Conservation (phyloP, 192 early-diverging fungal species). For the Gaertneriomyces sp. region DNA sequence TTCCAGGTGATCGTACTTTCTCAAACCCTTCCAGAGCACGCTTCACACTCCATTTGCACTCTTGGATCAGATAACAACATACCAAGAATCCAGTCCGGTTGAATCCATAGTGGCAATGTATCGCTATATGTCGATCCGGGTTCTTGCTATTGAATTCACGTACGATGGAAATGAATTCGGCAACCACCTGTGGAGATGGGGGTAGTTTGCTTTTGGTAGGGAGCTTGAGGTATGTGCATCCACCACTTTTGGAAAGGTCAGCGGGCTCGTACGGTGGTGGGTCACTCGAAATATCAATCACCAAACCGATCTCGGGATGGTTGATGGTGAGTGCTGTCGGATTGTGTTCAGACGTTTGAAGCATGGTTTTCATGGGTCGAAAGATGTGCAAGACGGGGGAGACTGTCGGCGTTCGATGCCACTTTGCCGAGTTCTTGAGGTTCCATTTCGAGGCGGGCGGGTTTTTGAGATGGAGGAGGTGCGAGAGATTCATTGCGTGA, state of each 20-base stretch:
- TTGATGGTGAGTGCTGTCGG: conserved; percentile 5
- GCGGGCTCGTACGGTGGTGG: conserved; percentile 19
- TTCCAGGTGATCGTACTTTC: conserved; percentile 28
- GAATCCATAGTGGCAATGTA: conserved; percentile 33
- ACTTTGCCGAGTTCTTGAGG: conserved; percentile 28
- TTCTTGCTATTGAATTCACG: conserved; percentile 19
- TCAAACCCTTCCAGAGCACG: conserved; percentile 19
- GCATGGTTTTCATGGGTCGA: conserved; percentile 31
- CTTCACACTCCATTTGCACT: background rate
- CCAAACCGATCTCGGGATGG: conserved; percentile 29
- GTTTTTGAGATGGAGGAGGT: conserved; percentile 16
- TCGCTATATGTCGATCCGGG: conserved; percentile 24
- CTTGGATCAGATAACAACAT: conserved; percentile 26
- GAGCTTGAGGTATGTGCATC: conserved; percentile 21
- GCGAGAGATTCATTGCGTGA: conserved; percentile 5
- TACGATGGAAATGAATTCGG: conserved; percentile 6
- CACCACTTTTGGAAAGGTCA: background rate
- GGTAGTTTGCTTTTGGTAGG: conserved; percentile 29
- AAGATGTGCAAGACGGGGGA: conserved; percentile 11
- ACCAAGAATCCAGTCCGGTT: conserved; percentile 32
- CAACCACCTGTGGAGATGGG: conserved; percentile 23
- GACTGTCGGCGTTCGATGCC: conserved; percentile 20
- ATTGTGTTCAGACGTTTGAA: conserved; percentile 11
- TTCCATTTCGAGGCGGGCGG: conserved; percentile 18
- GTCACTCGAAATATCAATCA: conserved; percentile 27